Evolutionary conservation across 768 basidiomycete species (phyloP).

Genomic region (Crucibulum laeve): DNA sequence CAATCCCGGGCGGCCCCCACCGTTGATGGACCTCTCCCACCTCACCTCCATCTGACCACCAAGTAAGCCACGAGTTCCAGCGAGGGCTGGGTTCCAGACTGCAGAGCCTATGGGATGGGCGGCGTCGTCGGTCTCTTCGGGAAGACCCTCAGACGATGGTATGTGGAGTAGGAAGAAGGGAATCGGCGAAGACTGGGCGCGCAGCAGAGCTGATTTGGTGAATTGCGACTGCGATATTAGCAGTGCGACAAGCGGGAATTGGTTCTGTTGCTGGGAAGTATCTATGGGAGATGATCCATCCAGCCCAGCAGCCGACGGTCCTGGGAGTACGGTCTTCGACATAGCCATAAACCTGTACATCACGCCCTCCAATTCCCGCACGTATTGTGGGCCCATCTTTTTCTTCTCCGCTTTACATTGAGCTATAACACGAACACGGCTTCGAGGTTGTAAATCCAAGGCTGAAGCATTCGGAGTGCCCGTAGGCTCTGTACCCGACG

Average conservation of each 20-base stretch:
- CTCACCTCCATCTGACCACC: slow-evolving; percentile 58
- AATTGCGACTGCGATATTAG: slow-evolving; percentile 81
- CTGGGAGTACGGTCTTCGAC: neutral
- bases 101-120: slow-evolving; percentile 35
- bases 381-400: slow-evolving; percentile 71
- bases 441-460: slow-evolving; percentile 17
- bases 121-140: slow-evolving; percentile 3
- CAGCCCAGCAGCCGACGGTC: neutral
- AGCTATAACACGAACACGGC: slow-evolving; percentile 70
- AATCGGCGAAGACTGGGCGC: slow-evolving; percentile 68
- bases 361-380: slow-evolving; percentile 93
- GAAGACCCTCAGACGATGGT: slow-evolving; percentile 34
- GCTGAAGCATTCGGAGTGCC: slow-evolving; percentile 3
- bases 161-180: slow-evolving; percentile 81
- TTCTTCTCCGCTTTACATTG: slow-evolving; percentile 93
- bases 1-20: slow-evolving; percentile 35
- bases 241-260: slow-evolving; percentile 55
- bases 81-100: slow-evolving; percentile 69
- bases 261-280: too few relatives aligned
- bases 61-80: slow-evolving; percentile 49
- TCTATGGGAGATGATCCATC: neutral
- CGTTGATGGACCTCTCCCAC: slow-evolving; percentile 48
- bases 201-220: slow-evolving; percentile 62
- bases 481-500: neutral
- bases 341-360: slow-evolving; percentile 41